A percentile compares a stretch with the other conserved stretches of the same genome.
Evolutionary conservation across 1,284 basidiomycete genomes (phyloP).

Genomic region (Boletus holoroseus): DNA sequence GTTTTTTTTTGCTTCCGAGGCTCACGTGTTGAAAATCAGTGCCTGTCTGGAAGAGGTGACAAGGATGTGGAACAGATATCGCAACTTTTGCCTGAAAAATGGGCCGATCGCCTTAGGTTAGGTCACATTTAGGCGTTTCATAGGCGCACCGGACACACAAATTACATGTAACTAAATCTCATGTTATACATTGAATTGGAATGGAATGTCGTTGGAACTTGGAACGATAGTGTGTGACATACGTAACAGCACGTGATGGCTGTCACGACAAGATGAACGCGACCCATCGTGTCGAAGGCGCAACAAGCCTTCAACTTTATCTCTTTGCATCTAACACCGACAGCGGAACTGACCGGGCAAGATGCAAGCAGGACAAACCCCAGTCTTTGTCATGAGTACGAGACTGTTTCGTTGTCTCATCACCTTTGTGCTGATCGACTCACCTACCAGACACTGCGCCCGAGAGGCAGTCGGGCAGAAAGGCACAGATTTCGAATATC

Average conservation of each 20-base stretch:
- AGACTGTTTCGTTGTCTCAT: background rate
- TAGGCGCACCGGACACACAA: background rate
- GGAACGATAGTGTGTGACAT: background rate
- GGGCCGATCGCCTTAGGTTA: background rate
- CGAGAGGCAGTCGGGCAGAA: slow-evolving; percentile 88
- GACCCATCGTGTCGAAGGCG: background rate
- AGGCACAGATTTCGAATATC: slow-evolving; percentile 97
- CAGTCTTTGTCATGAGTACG: slow-evolving; percentile 53
- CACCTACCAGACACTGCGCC: slow-evolving; percentile 74
- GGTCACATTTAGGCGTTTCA: background rate
- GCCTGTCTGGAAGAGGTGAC: slow-evolving; percentile 4
- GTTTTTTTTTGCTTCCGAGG: background rate
- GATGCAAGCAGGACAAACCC: slow-evolving; percentile 55
- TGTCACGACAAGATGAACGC: slow-evolving; percentile 7
- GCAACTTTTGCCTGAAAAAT: background rate
- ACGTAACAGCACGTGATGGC: slow-evolving; percentile 9
- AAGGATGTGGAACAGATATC: slow-evolving; percentile 7
- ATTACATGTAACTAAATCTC: background rate
- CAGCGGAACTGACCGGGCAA: background rate
- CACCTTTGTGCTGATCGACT: slow-evolving; percentile 10
- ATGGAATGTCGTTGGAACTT: background rate
- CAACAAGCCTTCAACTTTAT: background rate
- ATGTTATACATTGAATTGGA: background rate
- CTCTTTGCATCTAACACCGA: background rate
- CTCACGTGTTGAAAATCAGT: background rate